A percentile compares a stretch with the other conserved stretches of the same genome.
Evolutionary conservation across 1,284 basidiomycete genomes (phyloP).

Genomic region (Pyrrhoderma lamaoense): DNA sequence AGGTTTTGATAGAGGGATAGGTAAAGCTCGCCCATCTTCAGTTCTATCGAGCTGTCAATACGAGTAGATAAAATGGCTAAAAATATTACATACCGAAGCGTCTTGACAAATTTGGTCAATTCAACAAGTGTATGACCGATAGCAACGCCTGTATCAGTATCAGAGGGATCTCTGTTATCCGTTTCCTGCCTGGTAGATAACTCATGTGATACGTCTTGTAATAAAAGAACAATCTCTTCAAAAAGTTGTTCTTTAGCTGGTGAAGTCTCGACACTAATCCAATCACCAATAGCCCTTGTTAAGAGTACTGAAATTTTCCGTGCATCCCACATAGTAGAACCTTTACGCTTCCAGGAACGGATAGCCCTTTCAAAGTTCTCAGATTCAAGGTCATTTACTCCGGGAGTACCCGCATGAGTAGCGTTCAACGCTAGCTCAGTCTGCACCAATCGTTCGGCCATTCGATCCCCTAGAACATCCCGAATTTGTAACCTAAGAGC

Average conservation of each 20-base stretch:
- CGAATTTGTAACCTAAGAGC: conserved; percentile 60
- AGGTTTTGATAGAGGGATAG: conserved; percentile 4
- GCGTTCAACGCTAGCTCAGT: conserved; percentile 46
- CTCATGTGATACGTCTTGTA: conserved; percentile 67
- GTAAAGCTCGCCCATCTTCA: conserved; percentile 10
- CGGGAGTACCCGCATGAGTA: conserved; percentile 50
- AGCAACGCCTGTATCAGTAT: conserved; percentile 13
- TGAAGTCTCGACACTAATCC: conserved; percentile 32
- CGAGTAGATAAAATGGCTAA: not conserved
- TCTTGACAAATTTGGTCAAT: conserved; percentile 11
- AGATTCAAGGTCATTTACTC: conserved; percentile 39
- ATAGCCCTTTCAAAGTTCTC: conserved; percentile 63
- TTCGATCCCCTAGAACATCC: conserved; percentile 47
- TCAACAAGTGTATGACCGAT: conserved; percentile 13
- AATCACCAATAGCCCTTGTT: conserved; percentile 44
- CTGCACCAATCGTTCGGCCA: conserved; percentile 57
- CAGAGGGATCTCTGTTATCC: conserved; percentile 36
- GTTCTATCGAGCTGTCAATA: conserved; percentile 4
- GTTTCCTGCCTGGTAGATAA: conserved; percentile 53
- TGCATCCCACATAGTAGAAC: conserved; percentile 53
- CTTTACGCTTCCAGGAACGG: conserved; percentile 61
- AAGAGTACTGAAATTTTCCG: conserved; percentile 48
- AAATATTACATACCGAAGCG: conserved; percentile 9
- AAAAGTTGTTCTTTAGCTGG: conserved; percentile 48
- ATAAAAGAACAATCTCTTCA: conserved; percentile 56